A percentile compares a stretch with the other conserved stretches of the same genome.
phyloP scores from a whole-genome alignment of 257 asterid genomes.

The Petrea volubilis region DNA sequence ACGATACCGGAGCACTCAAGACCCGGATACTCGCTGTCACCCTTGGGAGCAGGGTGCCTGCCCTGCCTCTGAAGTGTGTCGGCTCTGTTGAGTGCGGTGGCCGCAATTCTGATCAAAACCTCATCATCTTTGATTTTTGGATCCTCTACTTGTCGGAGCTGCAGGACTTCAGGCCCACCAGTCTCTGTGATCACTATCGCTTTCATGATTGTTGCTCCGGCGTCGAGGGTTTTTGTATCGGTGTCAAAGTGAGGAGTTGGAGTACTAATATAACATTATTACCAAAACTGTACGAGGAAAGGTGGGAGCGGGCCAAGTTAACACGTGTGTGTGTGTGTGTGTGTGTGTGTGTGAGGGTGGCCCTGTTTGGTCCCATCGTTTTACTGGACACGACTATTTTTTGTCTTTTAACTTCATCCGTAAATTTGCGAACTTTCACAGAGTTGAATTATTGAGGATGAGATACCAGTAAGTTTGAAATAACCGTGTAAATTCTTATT shows the following conservation, averaged over 20 bases:
- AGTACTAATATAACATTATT: background rate
- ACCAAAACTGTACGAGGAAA: background rate
- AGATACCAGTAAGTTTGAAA: background rate
- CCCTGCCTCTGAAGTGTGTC: constrained; percentile 87
- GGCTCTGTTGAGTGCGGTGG: constrained; percentile 85
- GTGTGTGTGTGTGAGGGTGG: background rate
- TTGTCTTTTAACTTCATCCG: background rate
- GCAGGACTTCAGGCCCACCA: constrained; percentile 86
- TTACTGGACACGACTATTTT: background rate
- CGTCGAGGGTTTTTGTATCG: background rate
- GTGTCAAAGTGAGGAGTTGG: background rate
- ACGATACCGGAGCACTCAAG: constrained; percentile 94
- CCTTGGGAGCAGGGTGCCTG: constrained; percentile 65
- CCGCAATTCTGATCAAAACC: constrained; percentile 72
- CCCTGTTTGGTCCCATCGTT: background rate
- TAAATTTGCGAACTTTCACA: background rate
- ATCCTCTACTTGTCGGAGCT: constrained; percentile 63
- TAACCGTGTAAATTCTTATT: background rate
- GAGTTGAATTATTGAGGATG: too few species aligned
- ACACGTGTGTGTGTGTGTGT: background rate
- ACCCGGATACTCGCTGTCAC: constrained; percentile 74
- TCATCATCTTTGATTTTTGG: constrained; percentile 72
- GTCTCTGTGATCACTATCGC: constrained; percentile 72
- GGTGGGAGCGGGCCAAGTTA: background rate
- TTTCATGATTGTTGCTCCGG: constrained; percentile 51